phyloP scores from a whole-genome alignment of 345 rosid species.

The Citropsis articulata region DNA sequence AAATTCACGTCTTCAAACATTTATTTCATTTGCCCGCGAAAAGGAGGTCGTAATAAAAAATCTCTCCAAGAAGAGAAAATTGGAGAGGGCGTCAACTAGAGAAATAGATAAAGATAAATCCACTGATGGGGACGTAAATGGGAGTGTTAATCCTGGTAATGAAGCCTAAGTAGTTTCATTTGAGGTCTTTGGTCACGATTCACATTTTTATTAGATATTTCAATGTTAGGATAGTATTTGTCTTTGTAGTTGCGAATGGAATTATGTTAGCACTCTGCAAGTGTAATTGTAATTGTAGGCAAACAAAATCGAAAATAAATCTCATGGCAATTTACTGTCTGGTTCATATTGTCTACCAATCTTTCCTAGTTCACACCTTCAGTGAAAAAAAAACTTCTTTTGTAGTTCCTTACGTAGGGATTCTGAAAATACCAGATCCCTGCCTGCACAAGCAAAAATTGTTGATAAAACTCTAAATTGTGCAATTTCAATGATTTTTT shows the following conservation, averaged over 20 bases:
- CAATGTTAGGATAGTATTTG: not conserved
- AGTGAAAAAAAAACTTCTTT: not conserved
- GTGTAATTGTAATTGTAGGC: not conserved
- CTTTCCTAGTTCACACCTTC: not conserved
- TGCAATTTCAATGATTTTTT: no score
- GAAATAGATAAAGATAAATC: not conserved
- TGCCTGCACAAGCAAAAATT: no score
- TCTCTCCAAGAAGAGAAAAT: slow-evolving; percentile 3
- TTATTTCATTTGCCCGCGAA: slow-evolving; percentile 15
- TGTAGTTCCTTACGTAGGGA: not conserved
- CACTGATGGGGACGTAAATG: not conserved
- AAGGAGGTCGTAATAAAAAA: slow-evolving; percentile 8
- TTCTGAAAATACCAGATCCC: no score
- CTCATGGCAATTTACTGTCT: not conserved
- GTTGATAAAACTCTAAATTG: no score
- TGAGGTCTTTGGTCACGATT: not conserved
- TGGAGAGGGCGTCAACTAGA: not conserved
- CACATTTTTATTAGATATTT: not conserved
- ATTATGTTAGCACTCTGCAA: not conserved
- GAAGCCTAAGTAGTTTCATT: not conserved
- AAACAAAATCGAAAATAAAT: not conserved
- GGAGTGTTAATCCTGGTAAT: not conserved
- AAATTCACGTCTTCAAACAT: not conserved
- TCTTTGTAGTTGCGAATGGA: not conserved
- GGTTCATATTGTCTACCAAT: not conserved